Evolutionary conservation across 352 stramenopile genomes (phyloP), one percentile per base, ranked within the genome.

Genomic region (Pythium coloratum): DNA sequence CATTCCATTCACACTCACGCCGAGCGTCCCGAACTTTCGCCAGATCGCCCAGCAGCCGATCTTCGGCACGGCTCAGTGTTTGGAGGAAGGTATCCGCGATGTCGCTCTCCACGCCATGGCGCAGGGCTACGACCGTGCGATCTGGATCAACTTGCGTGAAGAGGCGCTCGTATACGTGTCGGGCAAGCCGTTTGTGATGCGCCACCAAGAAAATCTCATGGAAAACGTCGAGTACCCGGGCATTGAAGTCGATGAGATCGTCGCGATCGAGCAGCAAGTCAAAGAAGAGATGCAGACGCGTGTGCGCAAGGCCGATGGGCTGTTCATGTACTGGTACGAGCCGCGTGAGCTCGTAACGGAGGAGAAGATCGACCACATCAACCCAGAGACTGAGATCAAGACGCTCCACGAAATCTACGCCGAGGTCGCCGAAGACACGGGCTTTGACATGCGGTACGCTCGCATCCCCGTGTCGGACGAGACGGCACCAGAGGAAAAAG

Each of bases 121-220:
- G 28, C 63, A 63, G 3, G 73, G 84, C 20, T 89, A 87, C 36
- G 84, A 88, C 40, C 83, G 81, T 28, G 85, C 82, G 8, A 93
- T 96, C 26, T 97, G 90, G 89, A 94, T 96, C 69, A 97, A 97
- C 54, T 69, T 97, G 54, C 86, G 91, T 4, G 89, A 97, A 71
- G 91, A 97, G 75, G 89, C 89, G n/a, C 80, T 97, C 12, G 81
- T 97, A n/a, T 97, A 96, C 69, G 90, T 96, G 14, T 81, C 73
- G 44, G 89, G 88, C 5, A 80, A 84, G 53, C 91, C 91, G 5
- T 97, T 94, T 63, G 91, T 91, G 54, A 78, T 97, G 50, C 91
- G 91, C 4, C 83, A 94, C 49, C 73, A 77, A 10, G 80, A 91
- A 33, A 81, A 94, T 63, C 62, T 96, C 36, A 89, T 95, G 70